Base-by-base conservation (phyloP, 1,284 basidiomycete species). In the Sparassis latifolia region DNA sequence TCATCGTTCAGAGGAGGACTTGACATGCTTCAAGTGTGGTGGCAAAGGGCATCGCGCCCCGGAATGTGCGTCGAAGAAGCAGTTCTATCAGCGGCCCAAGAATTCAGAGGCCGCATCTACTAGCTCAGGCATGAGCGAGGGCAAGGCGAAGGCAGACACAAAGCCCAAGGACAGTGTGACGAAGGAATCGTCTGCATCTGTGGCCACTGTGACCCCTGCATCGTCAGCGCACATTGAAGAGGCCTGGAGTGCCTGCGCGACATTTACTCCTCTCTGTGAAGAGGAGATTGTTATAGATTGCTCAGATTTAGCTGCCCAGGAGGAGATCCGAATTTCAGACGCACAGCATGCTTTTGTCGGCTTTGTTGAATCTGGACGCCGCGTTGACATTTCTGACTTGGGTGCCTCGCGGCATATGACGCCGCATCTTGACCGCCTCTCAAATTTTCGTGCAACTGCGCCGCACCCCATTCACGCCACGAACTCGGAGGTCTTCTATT, bases 21-120 rank as follows among this genome's bases (percentile, higher is more conserved):
- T 45, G 7, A 31, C 27, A 6, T 48, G 47, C 33, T 42, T 44
- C 47, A 48, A 48, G 31, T 48, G 47, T 20, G 40, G 47, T 7
- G 47, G 48, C 30, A 47, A 45, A 10, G 48, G 48, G 7, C 48
- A 50, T 31, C 27, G 35, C 6, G 28, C 48, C 5, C 41, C 41
- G 29, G 33, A 44, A 10, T 50, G 48, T 28, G 29, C 44, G n/a
- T 45, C 44, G 10, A 45, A 45, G 32, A 45, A 45, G 44, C 29
- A 45, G 7, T 45, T 28, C 27, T 10, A 10, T 5, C 9, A 45
- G 44, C 28, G 32, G 29, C 5, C 7, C 29, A 31, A 10, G 44
- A 31, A 10, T 7, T 28, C 45, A 5, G 42, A 43, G 42, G 44
- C 35, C 6, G 6, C 35, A 37, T 37, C 35, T 12, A 12, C 44